Percentiles rank a stretch among this genome's conserved stretches.
phyloP scores from a whole-genome alignment of 2,329 filamentous ascomycete genomes.

The Plenodomus tracheiphilus region DNA sequence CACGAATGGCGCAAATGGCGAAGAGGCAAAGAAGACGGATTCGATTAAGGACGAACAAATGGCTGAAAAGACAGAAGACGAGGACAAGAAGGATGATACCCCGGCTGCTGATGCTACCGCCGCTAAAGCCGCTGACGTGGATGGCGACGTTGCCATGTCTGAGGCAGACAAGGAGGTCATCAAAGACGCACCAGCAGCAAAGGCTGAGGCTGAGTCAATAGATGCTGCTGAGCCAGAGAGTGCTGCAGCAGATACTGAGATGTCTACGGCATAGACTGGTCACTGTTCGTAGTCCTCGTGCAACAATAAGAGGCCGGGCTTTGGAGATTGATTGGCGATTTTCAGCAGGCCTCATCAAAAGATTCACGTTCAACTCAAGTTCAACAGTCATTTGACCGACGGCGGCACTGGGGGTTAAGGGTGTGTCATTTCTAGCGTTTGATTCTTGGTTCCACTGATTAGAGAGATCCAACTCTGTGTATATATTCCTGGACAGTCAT shows the following conservation, averaged over 20 bases:
- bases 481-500: conserved; percentile 17
- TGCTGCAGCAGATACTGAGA: conserved; percentile 6
- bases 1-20: conserved; percentile 43
- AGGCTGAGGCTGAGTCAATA: conserved; percentile 16
- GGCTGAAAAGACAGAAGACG: conserved; percentile 40
- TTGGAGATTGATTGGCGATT: no score
- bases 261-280: conserved; percentile 4
- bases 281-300: background rate
- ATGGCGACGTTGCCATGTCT: conserved; percentile 33
- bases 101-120: conserved; percentile 22
- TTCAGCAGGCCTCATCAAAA: background rate
- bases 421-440: background rate
- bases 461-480: conserved; percentile 6
- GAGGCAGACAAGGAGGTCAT: conserved; percentile 24
- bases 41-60: conserved; percentile 33
- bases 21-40: conserved; percentile 46
- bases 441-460: background rate
- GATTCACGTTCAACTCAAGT: background rate
- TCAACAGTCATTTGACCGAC: background rate
- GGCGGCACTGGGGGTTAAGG: background rate
- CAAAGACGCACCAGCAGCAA: conserved; percentile 19
- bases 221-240: conserved; percentile 14
- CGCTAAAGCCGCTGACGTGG: conserved; percentile 21
- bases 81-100: conserved; percentile 25
- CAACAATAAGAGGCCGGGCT: background rate